A percentile compares a stretch with the other conserved stretches of the same genome.
These are phyloP conservation scores for Mycena amicta DNA, from an alignment of 768 basidiomycete genomes.

Conservation along the genomic window DNA sequence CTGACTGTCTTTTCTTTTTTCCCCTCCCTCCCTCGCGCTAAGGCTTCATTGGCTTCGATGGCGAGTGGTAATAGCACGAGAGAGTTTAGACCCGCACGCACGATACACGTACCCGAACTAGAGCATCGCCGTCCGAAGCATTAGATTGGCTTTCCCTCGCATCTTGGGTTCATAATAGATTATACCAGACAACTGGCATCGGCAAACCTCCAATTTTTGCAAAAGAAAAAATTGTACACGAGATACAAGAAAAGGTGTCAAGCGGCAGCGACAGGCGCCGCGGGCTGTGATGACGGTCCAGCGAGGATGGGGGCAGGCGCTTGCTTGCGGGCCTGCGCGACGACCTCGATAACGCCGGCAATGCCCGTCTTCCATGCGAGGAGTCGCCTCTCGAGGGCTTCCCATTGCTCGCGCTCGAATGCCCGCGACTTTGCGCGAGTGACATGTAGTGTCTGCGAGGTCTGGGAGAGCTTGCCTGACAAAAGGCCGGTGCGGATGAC, in stretches of 20 bases:
- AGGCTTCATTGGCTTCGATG: slow-evolving; percentile 84
- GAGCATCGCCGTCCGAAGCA: no score
- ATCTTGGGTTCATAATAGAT: slow-evolving; percentile 7
- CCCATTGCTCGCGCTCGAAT: slow-evolving; percentile 83
- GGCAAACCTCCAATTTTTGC: no score
- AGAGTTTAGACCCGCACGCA: slow-evolving; percentile 2
- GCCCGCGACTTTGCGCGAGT: slow-evolving; percentile 73
- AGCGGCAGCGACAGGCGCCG: neutral
- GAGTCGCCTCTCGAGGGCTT: slow-evolving; percentile 70
- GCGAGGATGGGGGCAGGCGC: slow-evolving; percentile 31
- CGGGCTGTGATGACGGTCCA: slow-evolving; percentile 22
- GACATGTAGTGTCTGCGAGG: slow-evolving; percentile 70
- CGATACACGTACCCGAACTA: neutral
- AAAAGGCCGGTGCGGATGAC: slow-evolving; percentile 82
- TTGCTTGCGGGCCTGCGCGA: slow-evolving; percentile 56
- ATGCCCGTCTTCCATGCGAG: slow-evolving; percentile 79
- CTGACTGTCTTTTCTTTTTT: no score
- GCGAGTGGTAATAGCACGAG: slow-evolving; percentile 67
- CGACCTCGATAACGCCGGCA: slow-evolving; percentile 68
- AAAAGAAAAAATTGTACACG: no score
- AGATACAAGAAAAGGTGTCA: slow-evolving; percentile 12
- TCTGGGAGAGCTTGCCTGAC: slow-evolving; percentile 83
- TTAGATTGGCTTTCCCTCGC: neutral
- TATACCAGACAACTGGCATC: no score
- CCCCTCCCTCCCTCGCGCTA: no score